phyloP scores from a whole-genome alignment of 78 protist species.

The Dictyostelium capitatum region DNA sequence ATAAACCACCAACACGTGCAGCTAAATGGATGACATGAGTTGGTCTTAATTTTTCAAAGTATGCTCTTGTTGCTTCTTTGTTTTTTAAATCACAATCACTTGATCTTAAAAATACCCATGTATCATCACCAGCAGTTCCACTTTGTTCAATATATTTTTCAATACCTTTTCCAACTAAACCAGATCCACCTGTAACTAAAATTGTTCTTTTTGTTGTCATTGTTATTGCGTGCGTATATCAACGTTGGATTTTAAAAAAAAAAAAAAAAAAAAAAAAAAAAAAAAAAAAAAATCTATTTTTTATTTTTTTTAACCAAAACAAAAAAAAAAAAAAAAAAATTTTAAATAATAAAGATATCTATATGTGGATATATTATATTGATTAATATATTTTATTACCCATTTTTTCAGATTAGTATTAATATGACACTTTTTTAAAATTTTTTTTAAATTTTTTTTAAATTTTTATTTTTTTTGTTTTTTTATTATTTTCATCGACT shows the following conservation, averaged over 20 bases:
- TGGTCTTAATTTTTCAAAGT: conserved; percentile 90
- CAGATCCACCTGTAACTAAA: conserved; percentile 96
- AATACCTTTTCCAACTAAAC: conserved; percentile 94
- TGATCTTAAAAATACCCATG: conserved; percentile 88
- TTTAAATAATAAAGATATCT: no score
- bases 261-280: no score
- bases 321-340: conserved; percentile 6
- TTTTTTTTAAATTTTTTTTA: background rate
- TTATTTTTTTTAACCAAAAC: no score
- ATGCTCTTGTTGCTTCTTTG: conserved; percentile 52
- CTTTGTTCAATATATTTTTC: conserved; percentile 2
- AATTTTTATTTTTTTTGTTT: no score
- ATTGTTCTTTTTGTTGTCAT: conserved; percentile 45
- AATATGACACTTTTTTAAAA: background rate
- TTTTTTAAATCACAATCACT: conserved; percentile 87
- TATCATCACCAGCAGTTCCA: conserved; percentile 32
- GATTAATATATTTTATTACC: no score
- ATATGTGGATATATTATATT: no score
- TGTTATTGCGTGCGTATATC: background rate
- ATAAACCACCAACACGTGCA: conserved; percentile 95
- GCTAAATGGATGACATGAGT: conserved; percentile 97
- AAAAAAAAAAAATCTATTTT: no score
- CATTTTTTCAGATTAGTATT: no score
- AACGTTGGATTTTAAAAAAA: no score
- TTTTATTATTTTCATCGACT: no score